Evolutionary conservation across 2,329 filamentous ascomycete genomes (phyloP), one percentile per base, ranked within the genome.

Genomic region (Cryphonectria japonica): DNA sequence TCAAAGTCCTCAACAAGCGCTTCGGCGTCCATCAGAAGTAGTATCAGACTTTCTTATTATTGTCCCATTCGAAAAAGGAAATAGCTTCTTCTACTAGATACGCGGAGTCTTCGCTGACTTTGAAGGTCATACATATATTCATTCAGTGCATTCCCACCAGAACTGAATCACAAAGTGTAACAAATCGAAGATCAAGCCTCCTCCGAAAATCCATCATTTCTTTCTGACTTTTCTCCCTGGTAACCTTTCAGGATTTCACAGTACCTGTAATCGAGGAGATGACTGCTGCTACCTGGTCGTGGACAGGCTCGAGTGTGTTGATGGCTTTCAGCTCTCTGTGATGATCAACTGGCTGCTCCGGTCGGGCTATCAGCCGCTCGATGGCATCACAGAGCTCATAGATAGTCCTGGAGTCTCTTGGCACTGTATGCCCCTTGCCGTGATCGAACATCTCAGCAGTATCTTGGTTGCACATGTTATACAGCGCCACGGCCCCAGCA

Each of bases 401-500:
- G 11, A 81, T 73, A 1, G 78, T 80, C 34, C 77, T 75, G 59
- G 76, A 75, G 61, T 76, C 77, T 19, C 79, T 75, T 8, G 83
- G 83, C 11, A 84, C 75, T 2, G 79, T 79, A 73, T 84, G 83
- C 0, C 83, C 83, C 43, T 81, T 81, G 0, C 80, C 82, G 66
- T 84, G 82, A 64, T 84, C 83, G 46, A 83, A 84, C 6, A 84
- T 75, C 62, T 79, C 78, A 0, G 81, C 82, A 0, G 75, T 80
- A 52, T 83, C 81, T 8, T 78, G 76, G 67, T 84, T 79, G 66
- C 83, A 84, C 43, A 84, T 77, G 69, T 82, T 83, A 75, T 69
- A 71, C 26, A 73, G 14, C 1, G 71, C 69, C 50, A 71, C 54
- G 32, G 71, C 67, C 2, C 63, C 63, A 13, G 34, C n/a, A 37